Base-by-base conservation (phyloP, 768 basidiomycete genomes). In the Trametes punicea region DNA sequence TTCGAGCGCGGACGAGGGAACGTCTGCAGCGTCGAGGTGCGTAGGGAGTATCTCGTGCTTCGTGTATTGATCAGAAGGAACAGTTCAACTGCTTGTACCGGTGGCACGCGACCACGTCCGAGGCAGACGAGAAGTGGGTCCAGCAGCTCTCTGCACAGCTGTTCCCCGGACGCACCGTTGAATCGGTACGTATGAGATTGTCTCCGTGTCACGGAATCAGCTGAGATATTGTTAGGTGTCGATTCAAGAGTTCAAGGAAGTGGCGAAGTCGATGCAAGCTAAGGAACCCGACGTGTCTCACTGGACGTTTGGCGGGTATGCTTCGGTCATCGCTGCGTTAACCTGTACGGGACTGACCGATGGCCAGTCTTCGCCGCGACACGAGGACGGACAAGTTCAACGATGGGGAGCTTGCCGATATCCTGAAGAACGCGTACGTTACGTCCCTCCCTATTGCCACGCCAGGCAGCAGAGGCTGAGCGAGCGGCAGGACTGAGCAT, bases 11-110 rank as follows among this genome's bases (percentile, higher is more conserved):
- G 90, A 4, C 81, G 82, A 46, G 90, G 91, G 2, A 93, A 93
- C 65, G 81, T 82, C 13, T 87, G 85, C 69, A 90, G 88, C 69
- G 87, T 90, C 27, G 90, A 93, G 77, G 88, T 87, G 58, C 33
- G 71, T 65, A 40, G 16, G 56, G 34, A 13, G 18, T 1, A 2
- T 1, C 15, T 13, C 6, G 16, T 25, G 4, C 34, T 2, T 7
- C 10, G 10, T 41, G n/a, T 11, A 3, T 33, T 5, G 18, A 16
- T 52, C 20, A 40, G 38, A 21, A 21, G 5, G 9, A 3, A 34
- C 34, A 89, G 86, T 93, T 93, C 75, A 93, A 93, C 63, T 87
- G 87, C 63, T 71, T 93, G 52, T 93, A 93, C 69, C 81, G 88
- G 77, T 82, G 91, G 91, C 91, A 93, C 42, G 85, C 91, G 1